Percentiles rank a stretch among this genome's conserved stretches.
These are phyloP conservation scores for Chimonanthus salicifolius DNA, from an alignment of 164 flowering plant species.

Conservation along the genomic window DNA sequence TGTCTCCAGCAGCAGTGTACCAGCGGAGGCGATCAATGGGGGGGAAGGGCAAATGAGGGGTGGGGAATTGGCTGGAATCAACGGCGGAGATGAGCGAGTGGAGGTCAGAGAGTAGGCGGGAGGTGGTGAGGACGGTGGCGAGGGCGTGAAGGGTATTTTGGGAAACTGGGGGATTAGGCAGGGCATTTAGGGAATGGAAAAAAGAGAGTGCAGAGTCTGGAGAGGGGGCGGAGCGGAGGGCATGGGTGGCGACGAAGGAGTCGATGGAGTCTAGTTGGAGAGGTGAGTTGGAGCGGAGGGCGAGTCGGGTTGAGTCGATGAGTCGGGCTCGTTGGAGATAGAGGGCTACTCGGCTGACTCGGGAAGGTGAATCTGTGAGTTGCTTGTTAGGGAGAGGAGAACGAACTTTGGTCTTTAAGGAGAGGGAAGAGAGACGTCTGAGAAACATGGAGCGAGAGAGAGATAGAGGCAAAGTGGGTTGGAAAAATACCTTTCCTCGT, in stretches of 20 bases:
- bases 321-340: conserved; percentile 76
- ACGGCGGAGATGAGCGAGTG: conserved; percentile 44
- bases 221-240: conserved; percentile 71
- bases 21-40: conserved; percentile 70
- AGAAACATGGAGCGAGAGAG: neutral
- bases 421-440: neutral
- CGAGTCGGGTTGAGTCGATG: conserved; percentile 63
- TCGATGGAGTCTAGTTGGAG: conserved; percentile 36
- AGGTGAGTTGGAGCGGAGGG: conserved; percentile 44
- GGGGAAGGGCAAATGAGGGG: conserved; percentile 30
- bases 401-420: neutral
- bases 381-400: neutral
- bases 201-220: conserved; percentile 61
- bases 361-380: conserved; percentile 14
- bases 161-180: conserved; percentile 39
- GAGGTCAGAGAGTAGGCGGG: conserved; percentile 38
- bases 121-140: conserved; percentile 61
- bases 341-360: conserved; percentile 39
- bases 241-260: conserved; percentile 67
- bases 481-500: neutral
- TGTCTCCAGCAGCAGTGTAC: conserved; percentile 52
- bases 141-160: conserved; percentile 41
- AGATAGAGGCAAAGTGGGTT: neutral
- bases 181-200: conserved; percentile 35
- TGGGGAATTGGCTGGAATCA: conserved; percentile 39